Evolutionary conservation across 2,329 filamentous ascomycete genomes (phyloP).

Genomic region (Alternaria incomplexa): DNA sequence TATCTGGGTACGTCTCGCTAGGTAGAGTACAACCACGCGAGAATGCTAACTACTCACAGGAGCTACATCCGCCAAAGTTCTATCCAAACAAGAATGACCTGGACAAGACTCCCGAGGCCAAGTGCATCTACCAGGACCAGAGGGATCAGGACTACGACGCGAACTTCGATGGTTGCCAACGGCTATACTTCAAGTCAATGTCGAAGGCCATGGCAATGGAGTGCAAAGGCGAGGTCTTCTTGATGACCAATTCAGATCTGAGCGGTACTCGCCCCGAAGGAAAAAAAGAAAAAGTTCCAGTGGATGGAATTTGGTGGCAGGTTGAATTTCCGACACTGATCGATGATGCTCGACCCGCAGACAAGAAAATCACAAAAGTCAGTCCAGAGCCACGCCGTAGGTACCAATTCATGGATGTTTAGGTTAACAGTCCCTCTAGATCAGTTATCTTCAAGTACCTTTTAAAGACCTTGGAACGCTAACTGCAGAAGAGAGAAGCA

Average conservation of each 20-base stretch:
- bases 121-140: conserved; percentile 3
- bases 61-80: conserved; percentile 8
- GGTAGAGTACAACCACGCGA: background rate
- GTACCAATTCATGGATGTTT: background rate
- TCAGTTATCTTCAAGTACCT: background rate
- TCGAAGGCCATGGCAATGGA: conserved; percentile 11
- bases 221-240: conserved; percentile 10
- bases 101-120: conserved; percentile 1
- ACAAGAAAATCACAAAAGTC: conserved; percentile 10
- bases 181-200: conserved; percentile 13
- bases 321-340: conserved; percentile 14
- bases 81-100: conserved; percentile 3
- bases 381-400: background rate
- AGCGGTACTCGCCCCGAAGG: background rate
- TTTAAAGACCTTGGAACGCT: background rate
- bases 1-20: background rate
- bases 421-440: background rate
- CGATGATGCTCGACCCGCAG: conserved; percentile 3
- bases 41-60: conserved; percentile 1
- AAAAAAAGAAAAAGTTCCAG: background rate
- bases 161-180: conserved; percentile 3
- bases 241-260: conserved; percentile 7
- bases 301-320: conserved; percentile 13
- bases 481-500: background rate
- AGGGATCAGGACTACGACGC: background rate